phyloP scores from a whole-genome alignment of 179 eudicot species.

The Vitellaria paradoxa region DNA sequence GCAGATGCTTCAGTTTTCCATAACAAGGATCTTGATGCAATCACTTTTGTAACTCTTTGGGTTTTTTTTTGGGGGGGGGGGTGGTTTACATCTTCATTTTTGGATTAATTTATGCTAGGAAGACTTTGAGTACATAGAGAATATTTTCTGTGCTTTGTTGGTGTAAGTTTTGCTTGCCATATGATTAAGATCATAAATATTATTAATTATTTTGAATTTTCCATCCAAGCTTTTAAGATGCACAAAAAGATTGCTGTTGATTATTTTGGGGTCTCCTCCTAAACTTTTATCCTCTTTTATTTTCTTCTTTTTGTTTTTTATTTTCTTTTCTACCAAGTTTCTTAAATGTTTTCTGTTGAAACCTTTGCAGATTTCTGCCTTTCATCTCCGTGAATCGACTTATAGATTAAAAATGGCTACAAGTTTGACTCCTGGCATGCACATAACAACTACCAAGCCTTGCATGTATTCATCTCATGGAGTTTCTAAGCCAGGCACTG shows the following conservation, averaged over 20 bases:
- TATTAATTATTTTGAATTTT: too few species aligned
- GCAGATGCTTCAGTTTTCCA: neutral
- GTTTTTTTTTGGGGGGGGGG: too few species aligned
- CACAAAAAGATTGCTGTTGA: neutral
- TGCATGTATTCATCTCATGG: constrained; percentile 36
- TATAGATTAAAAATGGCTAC: constrained; percentile 54
- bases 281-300: neutral
- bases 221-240: neutral
- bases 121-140: neutral
- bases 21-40: neutral
- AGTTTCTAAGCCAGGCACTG: constrained; percentile 39
- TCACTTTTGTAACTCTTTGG: neutral
- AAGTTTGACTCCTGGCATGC: constrained; percentile 52
- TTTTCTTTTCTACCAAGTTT: neutral
- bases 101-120: neutral
- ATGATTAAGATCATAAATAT: too few species aligned
- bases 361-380: constrained; percentile 13
- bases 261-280: neutral
- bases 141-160: neutral
- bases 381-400: constrained; percentile 6
- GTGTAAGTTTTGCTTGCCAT: neutral
- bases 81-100: neutral
- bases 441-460: constrained; percentile 41
- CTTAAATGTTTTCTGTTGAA: neutral
- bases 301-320: neutral